Evolutionary conservation across 2,329 filamentous ascomycete genomes (phyloP).

Genomic region (Geosmithia putterillii): DNA sequence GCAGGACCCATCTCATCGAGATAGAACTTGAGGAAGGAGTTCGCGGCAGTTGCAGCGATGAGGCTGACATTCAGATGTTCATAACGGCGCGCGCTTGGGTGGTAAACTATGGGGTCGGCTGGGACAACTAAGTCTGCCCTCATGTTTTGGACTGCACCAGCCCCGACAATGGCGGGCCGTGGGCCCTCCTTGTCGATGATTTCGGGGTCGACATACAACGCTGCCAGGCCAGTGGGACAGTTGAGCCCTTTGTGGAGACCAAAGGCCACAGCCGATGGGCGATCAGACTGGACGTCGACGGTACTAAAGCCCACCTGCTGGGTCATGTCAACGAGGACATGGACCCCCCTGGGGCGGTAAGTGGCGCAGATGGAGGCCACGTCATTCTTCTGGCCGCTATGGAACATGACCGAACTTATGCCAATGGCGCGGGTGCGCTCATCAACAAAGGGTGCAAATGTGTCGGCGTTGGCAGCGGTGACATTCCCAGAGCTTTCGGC

Average conservation of each 20-base stretch:
- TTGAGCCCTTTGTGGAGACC: constrained; percentile 19
- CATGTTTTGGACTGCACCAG: constrained; percentile 9
- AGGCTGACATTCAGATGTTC: constrained; percentile 17
- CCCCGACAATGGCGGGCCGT: constrained; percentile 14
- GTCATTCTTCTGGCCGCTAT: constrained; percentile 18
- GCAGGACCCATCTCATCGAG: constrained; percentile 10
- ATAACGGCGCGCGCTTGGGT: constrained; percentile 12
- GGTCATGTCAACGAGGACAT: constrained; percentile 16
- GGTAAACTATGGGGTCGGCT: constrained; percentile 7
- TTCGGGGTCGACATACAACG: constrained; percentile 13
- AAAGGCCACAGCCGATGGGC: constrained; percentile 17
- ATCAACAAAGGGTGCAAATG: constrained; percentile 16
- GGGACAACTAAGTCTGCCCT: constrained; percentile 8
- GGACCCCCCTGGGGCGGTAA: constrained; percentile 13
- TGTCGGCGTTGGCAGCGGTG: constrained; percentile 7
- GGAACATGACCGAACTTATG: constrained; percentile 18
- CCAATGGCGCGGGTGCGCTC: constrained; percentile 15
- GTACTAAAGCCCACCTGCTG: constrained; percentile 18
- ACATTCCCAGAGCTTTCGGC: constrained; percentile 1
- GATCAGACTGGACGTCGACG: constrained; percentile 12
- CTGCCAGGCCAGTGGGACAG: constrained; percentile 16
- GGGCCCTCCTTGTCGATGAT: constrained; percentile 10
- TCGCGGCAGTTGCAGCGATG: constrained; percentile 9
- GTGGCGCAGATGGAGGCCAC: constrained; percentile 12
- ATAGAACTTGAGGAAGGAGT: constrained; percentile 13